phyloP scores from a whole-genome alignment of 495 filamentous ascomycete genomes.

The Xylaria intraflava region DNA sequence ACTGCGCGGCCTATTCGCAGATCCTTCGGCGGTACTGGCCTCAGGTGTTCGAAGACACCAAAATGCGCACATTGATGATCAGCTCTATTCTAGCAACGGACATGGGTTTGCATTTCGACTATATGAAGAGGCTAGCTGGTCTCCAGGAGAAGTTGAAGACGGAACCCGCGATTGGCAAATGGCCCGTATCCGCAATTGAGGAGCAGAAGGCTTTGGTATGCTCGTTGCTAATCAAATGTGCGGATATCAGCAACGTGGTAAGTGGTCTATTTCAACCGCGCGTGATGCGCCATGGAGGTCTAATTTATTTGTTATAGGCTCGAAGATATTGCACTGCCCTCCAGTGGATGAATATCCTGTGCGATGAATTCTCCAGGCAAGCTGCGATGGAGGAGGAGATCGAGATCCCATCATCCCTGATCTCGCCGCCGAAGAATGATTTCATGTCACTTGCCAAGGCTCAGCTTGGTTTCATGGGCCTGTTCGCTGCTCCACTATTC shows the following conservation, averaged over 20 bases:
- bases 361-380: constrained; percentile 90
- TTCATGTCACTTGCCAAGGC: constrained; percentile 76
- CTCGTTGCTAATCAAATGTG: constrained; percentile 91
- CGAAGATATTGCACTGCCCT: constrained; percentile 74
- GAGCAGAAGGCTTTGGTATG: constrained; percentile 74
- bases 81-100: constrained; percentile 93
- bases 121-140: constrained; percentile 76
- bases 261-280: constrained; percentile 21
- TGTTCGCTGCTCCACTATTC: constrained; percentile 89
- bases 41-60: constrained; percentile 60
- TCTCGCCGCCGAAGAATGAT: constrained; percentile 77
- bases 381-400: constrained; percentile 86
- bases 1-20: constrained; percentile 95
- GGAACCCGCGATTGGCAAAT: constrained; percentile 55
- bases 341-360: constrained; percentile 83
- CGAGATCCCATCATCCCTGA: constrained; percentile 75
- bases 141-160: constrained; percentile 69
- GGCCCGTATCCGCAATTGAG: constrained; percentile 61
- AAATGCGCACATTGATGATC: constrained; percentile 84
- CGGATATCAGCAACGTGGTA: constrained; percentile 97
- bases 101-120: constrained; percentile 94
- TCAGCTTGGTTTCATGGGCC: constrained; percentile 92
- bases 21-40: constrained; percentile 94
- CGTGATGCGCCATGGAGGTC: constrained; percentile 7
- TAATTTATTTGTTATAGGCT: constrained; percentile 48